phyloP scores from a whole-genome alignment of 495 filamentous ascomycete genomes.

The Endocarpon pusillum region DNA sequence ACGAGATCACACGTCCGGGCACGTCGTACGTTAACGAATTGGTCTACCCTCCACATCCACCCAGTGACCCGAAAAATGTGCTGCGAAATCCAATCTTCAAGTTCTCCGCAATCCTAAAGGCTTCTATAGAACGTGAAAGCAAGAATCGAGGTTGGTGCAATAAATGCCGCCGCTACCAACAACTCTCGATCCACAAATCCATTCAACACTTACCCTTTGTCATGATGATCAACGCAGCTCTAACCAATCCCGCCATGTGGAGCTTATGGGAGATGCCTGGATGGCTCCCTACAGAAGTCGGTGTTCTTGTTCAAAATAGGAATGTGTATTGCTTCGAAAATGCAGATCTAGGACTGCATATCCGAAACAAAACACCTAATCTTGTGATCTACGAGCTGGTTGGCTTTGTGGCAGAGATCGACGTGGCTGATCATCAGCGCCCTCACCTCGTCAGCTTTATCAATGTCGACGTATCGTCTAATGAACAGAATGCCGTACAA shows the following conservation, averaged over 20 bases:
- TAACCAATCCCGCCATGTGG: slow-evolving; percentile 50
- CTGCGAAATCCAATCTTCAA: slow-evolving; percentile 37
- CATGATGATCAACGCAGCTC: slow-evolving; percentile 66
- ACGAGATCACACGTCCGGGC: slow-evolving; percentile 52
- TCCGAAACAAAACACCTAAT: slow-evolving; percentile 41
- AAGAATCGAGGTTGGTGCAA: slow-evolving; percentile 80
- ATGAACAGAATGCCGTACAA: slow-evolving; percentile 27
- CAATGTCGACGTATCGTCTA: slow-evolving; percentile 61
- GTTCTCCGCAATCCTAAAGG: slow-evolving; percentile 73
- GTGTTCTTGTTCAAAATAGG: slow-evolving; percentile 62
- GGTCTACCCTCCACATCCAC: slow-evolving; percentile 53
- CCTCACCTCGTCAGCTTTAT: slow-evolving; percentile 82
- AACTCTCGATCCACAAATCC: slow-evolving; percentile 58
- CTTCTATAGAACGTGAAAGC: slow-evolving; percentile 70
- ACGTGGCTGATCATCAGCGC: slow-evolving; percentile 64
- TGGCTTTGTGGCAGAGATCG: slow-evolving; percentile 79
- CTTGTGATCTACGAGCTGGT: slow-evolving; percentile 80
- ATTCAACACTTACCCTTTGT: slow-evolving; percentile 67
- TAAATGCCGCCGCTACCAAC: slow-evolving; percentile 71
- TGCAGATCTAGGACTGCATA: slow-evolving; percentile 48
- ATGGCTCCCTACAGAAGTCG: slow-evolving; percentile 86
- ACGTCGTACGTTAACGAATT: slow-evolving; percentile 66
- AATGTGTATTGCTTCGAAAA: slow-evolving; percentile 85
- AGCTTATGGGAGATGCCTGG: slow-evolving; percentile 72
- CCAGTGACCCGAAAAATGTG: slow-evolving; percentile 26